Percentiles rank a stretch among this genome's conserved stretches.
Conservation (phyloP, 768 basidiomycete species). For the Leccinum truebloodii region DNA sequence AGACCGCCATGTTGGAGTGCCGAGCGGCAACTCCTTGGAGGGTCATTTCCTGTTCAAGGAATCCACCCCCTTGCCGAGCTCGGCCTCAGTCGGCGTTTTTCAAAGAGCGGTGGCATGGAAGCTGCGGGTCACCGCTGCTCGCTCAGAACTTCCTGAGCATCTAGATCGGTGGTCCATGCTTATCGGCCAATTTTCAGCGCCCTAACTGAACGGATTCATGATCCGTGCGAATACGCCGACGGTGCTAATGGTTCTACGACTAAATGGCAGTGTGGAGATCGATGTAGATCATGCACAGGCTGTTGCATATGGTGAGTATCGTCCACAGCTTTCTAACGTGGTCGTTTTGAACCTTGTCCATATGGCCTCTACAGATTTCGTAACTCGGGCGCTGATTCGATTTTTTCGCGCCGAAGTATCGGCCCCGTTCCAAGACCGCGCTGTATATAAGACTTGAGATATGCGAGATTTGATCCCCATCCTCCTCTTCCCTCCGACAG, state of each 20-base stretch:
- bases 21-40: too few relatives aligned
- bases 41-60: too few relatives aligned
- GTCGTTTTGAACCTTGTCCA: background rate
- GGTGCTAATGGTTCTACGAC: background rate
- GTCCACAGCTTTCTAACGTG: slow-evolving; percentile 5
- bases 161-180: background rate
- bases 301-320: background rate
- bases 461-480: background rate
- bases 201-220: background rate
- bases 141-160: background rate
- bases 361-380: background rate
- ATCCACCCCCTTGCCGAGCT: too few relatives aligned
- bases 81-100: background rate
- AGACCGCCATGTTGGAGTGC: too few relatives aligned
- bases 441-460: slow-evolving; percentile 9
- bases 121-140: too few relatives aligned
- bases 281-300: background rate
- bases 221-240: background rate
- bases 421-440: background rate
- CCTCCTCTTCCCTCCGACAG: background rate
- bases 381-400: slow-evolving; percentile 1
- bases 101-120: background rate
- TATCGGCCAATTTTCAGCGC: background rate
- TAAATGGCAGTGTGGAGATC: background rate
- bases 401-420: background rate